These are phyloP conservation scores for Teratosphaeriaceae sp. DNA, from an alignment of 2,329 filamentous ascomycete species.

Conservation along the genomic window DNA sequence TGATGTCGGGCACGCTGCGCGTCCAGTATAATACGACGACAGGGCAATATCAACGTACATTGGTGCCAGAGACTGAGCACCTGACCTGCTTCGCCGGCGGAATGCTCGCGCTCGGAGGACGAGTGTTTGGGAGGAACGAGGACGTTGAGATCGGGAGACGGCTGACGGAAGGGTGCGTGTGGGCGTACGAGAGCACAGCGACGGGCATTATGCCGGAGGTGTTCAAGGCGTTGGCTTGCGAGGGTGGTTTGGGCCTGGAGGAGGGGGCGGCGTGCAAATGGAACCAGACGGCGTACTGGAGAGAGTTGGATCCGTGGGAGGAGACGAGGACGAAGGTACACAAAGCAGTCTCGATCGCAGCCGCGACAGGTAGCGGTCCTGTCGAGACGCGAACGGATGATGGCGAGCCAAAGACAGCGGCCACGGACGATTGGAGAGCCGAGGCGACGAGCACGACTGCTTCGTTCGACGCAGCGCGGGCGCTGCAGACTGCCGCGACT, in stretches of 20 bases:
- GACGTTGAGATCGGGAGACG: slow-evolving; percentile 45
- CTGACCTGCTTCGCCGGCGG: slow-evolving; percentile 50
- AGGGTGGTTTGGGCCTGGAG: slow-evolving; percentile 20
- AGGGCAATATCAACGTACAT: slow-evolving; percentile 27
- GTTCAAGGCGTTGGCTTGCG: slow-evolving; percentile 39
- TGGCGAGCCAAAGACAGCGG: too few relatives aligned
- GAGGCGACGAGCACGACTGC: neutral
- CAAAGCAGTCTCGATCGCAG: too few relatives aligned
- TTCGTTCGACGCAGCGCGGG: neutral
- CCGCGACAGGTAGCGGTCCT: too few relatives aligned
- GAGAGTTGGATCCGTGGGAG: slow-evolving; percentile 31
- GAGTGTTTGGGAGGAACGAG: slow-evolving; percentile 43
- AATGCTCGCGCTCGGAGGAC: slow-evolving; percentile 48
- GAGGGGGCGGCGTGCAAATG: slow-evolving; percentile 34
- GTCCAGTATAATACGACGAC: slow-evolving; percentile 39
- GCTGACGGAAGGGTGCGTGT: slow-evolving; percentile 50
- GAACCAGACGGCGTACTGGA: slow-evolving; percentile 38
- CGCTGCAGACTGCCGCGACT: neutral
- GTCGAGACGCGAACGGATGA: too few relatives aligned
- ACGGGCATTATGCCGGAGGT: slow-evolving; percentile 51
- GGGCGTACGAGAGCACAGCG: slow-evolving; percentile 45
- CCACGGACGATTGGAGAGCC: neutral
- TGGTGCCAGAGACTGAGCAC: slow-evolving; percentile 43
- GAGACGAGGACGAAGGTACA: slow-evolving; percentile 10
- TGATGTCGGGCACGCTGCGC: slow-evolving; percentile 58